Evolutionary conservation across 83 land plant species (phyloP).

Genomic region (Diphasiastrum complanatum): DNA sequence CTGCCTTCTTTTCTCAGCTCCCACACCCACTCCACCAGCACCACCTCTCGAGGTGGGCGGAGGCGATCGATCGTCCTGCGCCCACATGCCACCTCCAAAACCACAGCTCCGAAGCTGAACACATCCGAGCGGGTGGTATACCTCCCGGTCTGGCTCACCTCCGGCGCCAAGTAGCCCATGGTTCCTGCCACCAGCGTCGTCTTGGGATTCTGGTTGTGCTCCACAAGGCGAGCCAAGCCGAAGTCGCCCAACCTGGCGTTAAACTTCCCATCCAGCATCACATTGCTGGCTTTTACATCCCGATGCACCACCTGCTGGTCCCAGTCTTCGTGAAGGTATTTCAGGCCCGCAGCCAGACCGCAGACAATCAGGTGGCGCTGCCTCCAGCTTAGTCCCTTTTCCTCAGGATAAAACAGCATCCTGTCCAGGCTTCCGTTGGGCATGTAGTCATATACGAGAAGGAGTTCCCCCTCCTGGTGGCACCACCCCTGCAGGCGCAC

Average conservation of each 20-base stretch:
- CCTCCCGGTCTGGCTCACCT: slow-evolving; percentile 41
- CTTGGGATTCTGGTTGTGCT: slow-evolving; percentile 36
- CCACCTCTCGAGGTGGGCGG: slow-evolving; percentile 3
- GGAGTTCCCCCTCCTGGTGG: slow-evolving; percentile 25
- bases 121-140: slow-evolving; percentile 47
- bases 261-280: slow-evolving; percentile 47
- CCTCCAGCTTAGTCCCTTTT: slow-evolving; percentile 24
- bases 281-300: slow-evolving; percentile 57
- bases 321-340: slow-evolving; percentile 56
- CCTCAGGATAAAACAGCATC: slow-evolving; percentile 18
- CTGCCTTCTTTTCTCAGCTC: slow-evolving; percentile 22
- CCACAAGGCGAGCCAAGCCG: slow-evolving; percentile 47
- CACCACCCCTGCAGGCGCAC: too few species aligned
- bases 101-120: slow-evolving; percentile 46
- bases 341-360: slow-evolving; percentile 50
- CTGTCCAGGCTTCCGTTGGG: slow-evolving; percentile 53
- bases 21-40: slow-evolving; percentile 49
- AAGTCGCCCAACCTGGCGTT: slow-evolving; percentile 54
- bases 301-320: slow-evolving; percentile 46
- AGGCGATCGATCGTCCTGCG: slow-evolving; percentile 38
- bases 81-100: slow-evolving; percentile 51
- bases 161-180: slow-evolving; percentile 57
- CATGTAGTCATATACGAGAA: slow-evolving; percentile 59
- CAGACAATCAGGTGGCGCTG: slow-evolving; percentile 35
- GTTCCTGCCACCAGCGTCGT: slow-evolving; percentile 53